Percentiles rank a stretch among this genome's conserved stretches.
These are phyloP conservation scores for Peribolospora baueri DNA, from an alignment of 768 basidiomycete genomes.

Conservation along the genomic window DNA sequence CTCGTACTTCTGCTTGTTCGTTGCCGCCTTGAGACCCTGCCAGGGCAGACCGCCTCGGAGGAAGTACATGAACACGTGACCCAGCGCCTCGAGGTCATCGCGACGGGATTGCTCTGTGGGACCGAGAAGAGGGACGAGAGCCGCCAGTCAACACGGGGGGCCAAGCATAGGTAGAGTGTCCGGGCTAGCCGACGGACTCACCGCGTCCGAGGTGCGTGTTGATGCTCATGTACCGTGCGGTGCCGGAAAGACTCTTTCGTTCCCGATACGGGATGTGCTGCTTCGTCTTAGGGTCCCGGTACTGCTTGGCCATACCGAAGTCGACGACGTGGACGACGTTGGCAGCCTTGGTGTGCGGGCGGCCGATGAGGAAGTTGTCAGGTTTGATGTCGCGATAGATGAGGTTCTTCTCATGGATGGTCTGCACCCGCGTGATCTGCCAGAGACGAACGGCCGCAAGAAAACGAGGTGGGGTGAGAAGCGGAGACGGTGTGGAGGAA, in stretches of 20 bases:
- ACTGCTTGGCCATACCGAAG: conserved; percentile 99
- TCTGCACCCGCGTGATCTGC: conserved; percentile 82
- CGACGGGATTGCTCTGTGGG: conserved; percentile 42
- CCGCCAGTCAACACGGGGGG: neutral
- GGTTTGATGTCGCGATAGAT: conserved; percentile 99
- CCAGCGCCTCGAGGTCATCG: conserved; percentile 95
- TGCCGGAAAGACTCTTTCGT: conserved; percentile 86
- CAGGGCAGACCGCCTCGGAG: conserved; percentile 86
- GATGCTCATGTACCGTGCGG: conserved; percentile 98
- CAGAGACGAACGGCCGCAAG: neutral
- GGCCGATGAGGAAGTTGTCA: conserved; percentile 93
- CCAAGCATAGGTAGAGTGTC: neutral
- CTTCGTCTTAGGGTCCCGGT: conserved; percentile 95
- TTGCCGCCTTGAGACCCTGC: conserved; percentile 98
- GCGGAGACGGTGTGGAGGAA: neutral
- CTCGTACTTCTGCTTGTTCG: conserved; percentile 99
- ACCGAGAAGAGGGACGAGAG: neutral
- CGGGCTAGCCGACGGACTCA: conserved; percentile 19
- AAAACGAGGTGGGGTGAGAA: neutral
- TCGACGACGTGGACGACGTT: conserved; percentile 49
- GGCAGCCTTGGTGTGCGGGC: conserved; percentile 68
- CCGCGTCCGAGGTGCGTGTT: conserved; percentile 96
- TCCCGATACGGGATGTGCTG: conserved; percentile 99
- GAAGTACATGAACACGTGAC: conserved; percentile 99
- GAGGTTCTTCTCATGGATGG: conserved; percentile 96